Base-by-base conservation (phyloP, 306 rosid species). In the Vigna radiata region DNA sequence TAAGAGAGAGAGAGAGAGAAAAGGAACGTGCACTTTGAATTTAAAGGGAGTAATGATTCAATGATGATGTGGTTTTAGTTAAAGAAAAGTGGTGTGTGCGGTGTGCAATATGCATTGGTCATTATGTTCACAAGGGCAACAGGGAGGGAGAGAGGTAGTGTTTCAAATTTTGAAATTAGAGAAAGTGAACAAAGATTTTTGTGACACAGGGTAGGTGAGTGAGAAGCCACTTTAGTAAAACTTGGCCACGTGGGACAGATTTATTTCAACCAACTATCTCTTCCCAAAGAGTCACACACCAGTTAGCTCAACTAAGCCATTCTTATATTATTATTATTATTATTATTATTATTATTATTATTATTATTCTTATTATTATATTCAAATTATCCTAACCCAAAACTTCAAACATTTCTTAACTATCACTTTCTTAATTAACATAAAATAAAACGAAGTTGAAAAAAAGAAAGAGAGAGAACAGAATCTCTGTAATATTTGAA, bases 101-200 rank as follows among this genome's bases (percentile, higher is more conserved):
- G 59, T 79, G 83, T 76, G 87, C 56, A 52, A 79, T 33, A 74
- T 68, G 79, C 48, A 68, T 73, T 15, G 75, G 80, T 67, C 85
- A 68, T 73, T 68, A 73, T 83, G 87, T 59, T 81, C 66, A 77
- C 81, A 77, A 78, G 77, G 31, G 61, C 13, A 70, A 82, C 16
- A 68, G 84, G 72, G 85, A 67, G 79, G 79, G 81, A 79, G 54
- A 79, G 79, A 76, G 74, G 79, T 33, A 17, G 59, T 74, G 86
- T 91, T 93, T 93, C 97, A 91, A 93, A 93, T 31, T 93, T 93
- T 90, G 94, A 93, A 91, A 90, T 88, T 60, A 75, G 59, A 79
- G 59, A 78, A 79, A 84, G 52, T 31, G 61, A 81, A 77, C 36
- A 7, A 48, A 74, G 8, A 47, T 18, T 75, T 83, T 33, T 21